phyloP scores from a whole-genome alignment of 2,329 filamentous ascomycete genomes.

The Penicillium olsonii region DNA sequence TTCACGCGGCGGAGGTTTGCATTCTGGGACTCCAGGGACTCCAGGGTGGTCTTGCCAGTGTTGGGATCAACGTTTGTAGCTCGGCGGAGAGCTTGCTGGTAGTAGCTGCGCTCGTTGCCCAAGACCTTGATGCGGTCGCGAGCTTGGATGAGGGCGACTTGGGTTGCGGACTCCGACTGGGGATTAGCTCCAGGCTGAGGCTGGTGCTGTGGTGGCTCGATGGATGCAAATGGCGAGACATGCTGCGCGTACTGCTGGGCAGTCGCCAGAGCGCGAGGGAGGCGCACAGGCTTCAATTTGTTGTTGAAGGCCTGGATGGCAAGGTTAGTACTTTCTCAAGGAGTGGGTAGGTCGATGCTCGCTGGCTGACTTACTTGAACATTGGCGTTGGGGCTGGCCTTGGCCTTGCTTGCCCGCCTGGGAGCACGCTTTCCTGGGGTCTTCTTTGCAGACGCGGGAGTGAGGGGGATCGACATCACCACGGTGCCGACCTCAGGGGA shows the following conservation, averaged over 20 bases:
- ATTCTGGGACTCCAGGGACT: constrained; percentile 18
- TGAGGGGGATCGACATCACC: neutral
- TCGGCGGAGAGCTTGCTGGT: constrained; percentile 26
- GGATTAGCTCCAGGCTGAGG: too few species aligned
- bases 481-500: neutral
- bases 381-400: neutral
- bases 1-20: neutral
- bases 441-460: neutral
- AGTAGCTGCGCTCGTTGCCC: constrained; percentile 32
- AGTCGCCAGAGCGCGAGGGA: neutral
- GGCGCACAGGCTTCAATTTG: neutral
- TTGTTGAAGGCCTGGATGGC: neutral
- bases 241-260: neutral
- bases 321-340: neutral
- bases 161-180: neutral
- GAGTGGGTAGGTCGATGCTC: neutral
- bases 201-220: neutral
- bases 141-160: too few species aligned
- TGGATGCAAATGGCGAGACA: neutral
- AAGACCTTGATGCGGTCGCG: constrained; percentile 13
- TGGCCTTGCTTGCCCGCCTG: neutral
- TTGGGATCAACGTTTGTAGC: constrained; percentile 26
- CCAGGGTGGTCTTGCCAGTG: constrained; percentile 30
- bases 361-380: neutral
- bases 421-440: neutral